Evolutionary conservation across 2,329 filamentous ascomycete genomes (phyloP), one percentile per base, ranked within the genome.

Genomic region (Cadophora sp.): DNA sequence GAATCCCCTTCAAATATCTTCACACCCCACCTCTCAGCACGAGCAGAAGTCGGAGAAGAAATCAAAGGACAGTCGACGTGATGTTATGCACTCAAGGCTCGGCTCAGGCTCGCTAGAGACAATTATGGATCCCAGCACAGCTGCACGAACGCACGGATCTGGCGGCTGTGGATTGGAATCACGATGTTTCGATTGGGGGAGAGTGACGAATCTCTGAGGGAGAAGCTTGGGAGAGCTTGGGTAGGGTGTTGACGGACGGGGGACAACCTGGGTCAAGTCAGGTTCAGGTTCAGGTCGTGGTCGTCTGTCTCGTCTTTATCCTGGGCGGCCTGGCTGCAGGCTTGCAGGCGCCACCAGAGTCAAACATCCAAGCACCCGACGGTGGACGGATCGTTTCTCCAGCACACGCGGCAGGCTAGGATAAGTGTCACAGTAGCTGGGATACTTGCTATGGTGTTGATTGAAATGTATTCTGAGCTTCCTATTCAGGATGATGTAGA

Each of bases 401-500:
- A 24, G n/a, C n/a, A 58, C 11, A 37, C 55, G 29, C 55, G 50
- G 11, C 50, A 40, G 37, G 37, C 37, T 40, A 12, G 37, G 37
- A 40, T 40, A 40, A 40, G 7, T 40, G 37, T 40, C 14, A 40
- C 7, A 40, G 37, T 40, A 40, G 37, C 37, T 40, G 37, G 37
- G 37, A 40, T 40, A 8, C 16, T 22, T 46, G 29, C 5, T 22
- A 16, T 34, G 16, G 29, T 16, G 27, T 56, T 22, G 53, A 56
- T 55, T 29, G 50, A 22, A 26, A 63, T 16, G 12, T 62, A 31
- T 50, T 65, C n/a, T 62, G 65, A 71, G 65, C 69, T 69, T 69
- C 69, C 69, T 69, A 67, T 71, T 71, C 51, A 58, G 65, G 69
- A n/a, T 37, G 29, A 37, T 24, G 29, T 19, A 58, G n/a, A 34